Evolutionary conservation across 768 basidiomycete species (phyloP).

Genomic region (Trametes villosa): DNA sequence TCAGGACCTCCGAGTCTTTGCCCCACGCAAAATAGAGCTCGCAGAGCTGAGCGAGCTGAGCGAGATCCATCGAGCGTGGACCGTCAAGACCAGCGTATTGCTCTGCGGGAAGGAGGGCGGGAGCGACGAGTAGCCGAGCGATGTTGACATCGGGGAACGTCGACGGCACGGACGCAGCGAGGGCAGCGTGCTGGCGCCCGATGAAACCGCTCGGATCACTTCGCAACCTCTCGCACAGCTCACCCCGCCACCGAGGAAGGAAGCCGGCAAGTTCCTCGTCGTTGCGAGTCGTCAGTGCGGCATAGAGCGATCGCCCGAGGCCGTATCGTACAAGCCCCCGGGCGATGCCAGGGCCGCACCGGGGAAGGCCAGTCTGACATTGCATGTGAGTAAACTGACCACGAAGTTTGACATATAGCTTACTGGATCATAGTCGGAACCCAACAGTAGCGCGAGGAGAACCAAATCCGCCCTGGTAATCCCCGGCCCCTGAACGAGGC

Average conservation of each 20-base stretch:
- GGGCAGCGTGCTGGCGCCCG: neutral
- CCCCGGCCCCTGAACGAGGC: neutral
- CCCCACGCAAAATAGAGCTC: conserved; percentile 7
- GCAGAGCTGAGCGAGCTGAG: neutral
- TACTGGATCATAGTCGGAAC: neutral
- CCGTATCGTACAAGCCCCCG: neutral
- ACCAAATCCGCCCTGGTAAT: neutral
- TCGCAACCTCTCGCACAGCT: neutral
- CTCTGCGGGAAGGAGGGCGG: neutral
- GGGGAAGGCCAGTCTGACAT: neutral
- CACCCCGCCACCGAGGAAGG: neutral
- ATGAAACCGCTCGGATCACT: neutral
- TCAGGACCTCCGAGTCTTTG: neutral
- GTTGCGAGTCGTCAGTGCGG: neutral
- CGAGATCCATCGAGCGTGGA: neutral
- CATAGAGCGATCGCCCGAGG: neutral
- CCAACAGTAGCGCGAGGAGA: neutral
- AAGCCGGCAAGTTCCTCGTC: neutral
- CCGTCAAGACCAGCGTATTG: neutral
- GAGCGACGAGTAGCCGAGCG: neutral
- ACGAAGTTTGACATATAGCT: neutral
- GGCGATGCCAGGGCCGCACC: neutral
- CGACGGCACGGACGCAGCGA: neutral
- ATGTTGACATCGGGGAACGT: neutral
- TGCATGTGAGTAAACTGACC: neutral